Base-by-base conservation (phyloP, 495 filamentous ascomycete species). In the Peziza echinospora region DNA sequence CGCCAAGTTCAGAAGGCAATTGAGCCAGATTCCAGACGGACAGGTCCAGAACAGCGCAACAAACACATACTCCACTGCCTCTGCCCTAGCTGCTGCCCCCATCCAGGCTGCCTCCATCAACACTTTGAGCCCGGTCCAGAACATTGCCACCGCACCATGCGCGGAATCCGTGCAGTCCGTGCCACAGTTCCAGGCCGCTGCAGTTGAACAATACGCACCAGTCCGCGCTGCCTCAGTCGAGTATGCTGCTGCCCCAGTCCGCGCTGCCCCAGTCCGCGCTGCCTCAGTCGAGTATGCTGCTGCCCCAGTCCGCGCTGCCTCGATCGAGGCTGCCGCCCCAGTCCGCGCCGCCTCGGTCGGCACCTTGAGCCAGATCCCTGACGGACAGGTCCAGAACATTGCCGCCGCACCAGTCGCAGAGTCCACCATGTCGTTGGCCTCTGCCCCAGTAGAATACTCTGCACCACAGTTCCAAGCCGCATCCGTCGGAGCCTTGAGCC, bases 331-430 rank as follows among this genome's bases (percentile, higher is more conserved):
- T 37, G 30, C 30, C 0, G 30, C 30, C 3, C 13, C 30, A 2
- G 13, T 1, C 13, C 13, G 13, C 19, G 3, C 3, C 2, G 13
- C 13, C 13, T 4, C 13, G 16, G 41, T 37, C 26, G 11, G 47
- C 21, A 13, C 17, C n/a, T 45, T 57, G 3, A 49, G 52, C 22
- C 59, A 61, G n/a, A 63, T 63, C 45, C 17, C 26, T 22, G 61
- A 63, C 45, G 61, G 60, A 10, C 60, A 63, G 40, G 43, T 60
- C 24, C 60, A 62, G 45, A 48, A 53, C 24, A 21, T 43, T 26
- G 47, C 48, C 0, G 41, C 44, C 24, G 51, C 39, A 41, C 30
- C 53, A 48, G 45, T 47, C 21, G 47, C 50, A 24, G n/a, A n/a
- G n/a, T n/a, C n/a, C n/a, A n/a, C n/a, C n/a, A n/a, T n/a, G n/a